A percentile compares a stretch with the other conserved stretches of the same genome.
Conservation (phyloP, 1,284 basidiomycete genomes). For the Filobasidium uniguttulatum region DNA sequence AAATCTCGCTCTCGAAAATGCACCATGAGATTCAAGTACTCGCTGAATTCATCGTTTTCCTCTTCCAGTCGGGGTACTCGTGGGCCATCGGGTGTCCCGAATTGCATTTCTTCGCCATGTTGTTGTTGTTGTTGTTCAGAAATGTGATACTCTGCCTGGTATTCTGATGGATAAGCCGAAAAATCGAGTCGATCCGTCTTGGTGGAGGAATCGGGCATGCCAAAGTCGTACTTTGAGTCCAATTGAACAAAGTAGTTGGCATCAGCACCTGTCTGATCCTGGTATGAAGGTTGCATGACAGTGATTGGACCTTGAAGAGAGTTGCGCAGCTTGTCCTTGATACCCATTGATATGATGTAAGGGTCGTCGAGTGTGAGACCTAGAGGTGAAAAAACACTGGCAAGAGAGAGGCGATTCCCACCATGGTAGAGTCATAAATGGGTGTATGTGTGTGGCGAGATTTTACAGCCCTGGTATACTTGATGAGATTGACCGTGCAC, state of each 20-base stretch:
- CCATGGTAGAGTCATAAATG: too few species aligned
- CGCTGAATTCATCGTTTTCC: not conserved
- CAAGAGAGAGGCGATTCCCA: too few species aligned
- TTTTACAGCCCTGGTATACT: too few species aligned
- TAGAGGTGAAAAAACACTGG: too few species aligned
- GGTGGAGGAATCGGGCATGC: not conserved
- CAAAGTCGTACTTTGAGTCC: not conserved
- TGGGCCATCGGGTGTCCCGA: not conserved
- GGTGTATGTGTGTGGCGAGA: too few species aligned
- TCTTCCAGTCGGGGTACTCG: not conserved
- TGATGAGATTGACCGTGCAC: too few species aligned
- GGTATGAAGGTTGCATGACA: not conserved
- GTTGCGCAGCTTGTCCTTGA: not conserved
- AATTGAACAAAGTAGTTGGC: slow-evolving; percentile 2
- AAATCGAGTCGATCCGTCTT: not conserved
- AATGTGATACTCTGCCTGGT: too few species aligned
- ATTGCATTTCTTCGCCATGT: not conserved
- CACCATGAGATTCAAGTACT: not conserved
- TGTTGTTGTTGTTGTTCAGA: too few species aligned
- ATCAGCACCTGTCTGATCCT: not conserved
- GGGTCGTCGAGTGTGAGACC: too few species aligned
- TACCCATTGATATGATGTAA: not conserved
- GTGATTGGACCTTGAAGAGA: not conserved
- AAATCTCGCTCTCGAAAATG: slow-evolving; percentile 1
- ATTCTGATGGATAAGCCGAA: not conserved